Conservation (phyloP, 805 yeast species). For the Candida tallmaniae region DNA sequence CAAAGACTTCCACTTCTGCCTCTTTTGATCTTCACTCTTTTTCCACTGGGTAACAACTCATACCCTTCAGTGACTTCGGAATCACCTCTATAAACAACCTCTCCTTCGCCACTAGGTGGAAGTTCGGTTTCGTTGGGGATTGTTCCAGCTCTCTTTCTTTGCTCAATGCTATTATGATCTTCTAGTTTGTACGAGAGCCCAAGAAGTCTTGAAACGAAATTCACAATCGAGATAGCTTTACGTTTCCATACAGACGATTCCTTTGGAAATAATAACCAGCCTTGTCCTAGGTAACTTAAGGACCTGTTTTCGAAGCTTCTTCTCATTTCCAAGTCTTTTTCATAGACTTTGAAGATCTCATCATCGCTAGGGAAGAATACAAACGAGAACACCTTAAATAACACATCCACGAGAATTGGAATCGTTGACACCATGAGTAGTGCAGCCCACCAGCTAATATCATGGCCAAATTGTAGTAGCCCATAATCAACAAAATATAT, state of each 20-base stretch:
- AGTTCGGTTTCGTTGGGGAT: slow-evolving; percentile 43
- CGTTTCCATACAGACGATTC: slow-evolving; percentile 33
- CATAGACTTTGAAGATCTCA: slow-evolving; percentile 74
- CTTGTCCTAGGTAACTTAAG: slow-evolving; percentile 65
- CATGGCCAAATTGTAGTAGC: slow-evolving; percentile 70
- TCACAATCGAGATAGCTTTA: slow-evolving; percentile 1
- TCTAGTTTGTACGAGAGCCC: slow-evolving; percentile 5
- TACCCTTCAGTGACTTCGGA: slow-evolving; percentile 22
- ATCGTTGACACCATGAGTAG: slow-evolving; percentile 52
- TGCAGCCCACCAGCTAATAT: slow-evolving; percentile 84
- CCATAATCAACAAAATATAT: slow-evolving; percentile 74
- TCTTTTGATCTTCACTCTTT: slow-evolving; percentile 42
- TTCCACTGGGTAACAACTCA: slow-evolving; percentile 74
- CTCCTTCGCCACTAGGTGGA: slow-evolving; percentile 44
- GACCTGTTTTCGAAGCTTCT: slow-evolving; percentile 70
- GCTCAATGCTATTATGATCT: slow-evolving; percentile 28
- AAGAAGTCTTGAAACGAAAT: not conserved
- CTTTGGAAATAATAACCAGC: slow-evolving; percentile 68
- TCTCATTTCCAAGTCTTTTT: slow-evolving; percentile 63
- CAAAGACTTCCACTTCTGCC: slow-evolving; percentile 8
- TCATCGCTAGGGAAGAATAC: slow-evolving; percentile 66
- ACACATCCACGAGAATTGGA: slow-evolving; percentile 63
- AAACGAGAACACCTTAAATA: slow-evolving; percentile 52
- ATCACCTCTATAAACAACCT: slow-evolving; percentile 19
- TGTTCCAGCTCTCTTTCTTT: slow-evolving; percentile 48